Evolutionary conservation across 306 rosid genomes (phyloP).

Genomic region (Lathyrus aphaca): DNA sequence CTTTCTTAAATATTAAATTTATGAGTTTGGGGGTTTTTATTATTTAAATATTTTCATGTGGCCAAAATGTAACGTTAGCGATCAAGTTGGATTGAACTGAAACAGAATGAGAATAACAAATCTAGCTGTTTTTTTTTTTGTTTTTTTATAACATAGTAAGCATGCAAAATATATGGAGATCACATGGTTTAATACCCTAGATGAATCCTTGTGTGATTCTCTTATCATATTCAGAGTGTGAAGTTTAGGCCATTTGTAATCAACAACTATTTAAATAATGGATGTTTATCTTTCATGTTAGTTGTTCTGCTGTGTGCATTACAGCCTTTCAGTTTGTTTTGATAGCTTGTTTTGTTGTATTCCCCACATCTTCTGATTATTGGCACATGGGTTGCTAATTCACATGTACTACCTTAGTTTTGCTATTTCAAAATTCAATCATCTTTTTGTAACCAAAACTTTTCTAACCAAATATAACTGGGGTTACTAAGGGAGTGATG

Average conservation of each 20-base stretch:
- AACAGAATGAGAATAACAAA: neutral
- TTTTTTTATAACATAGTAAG: neutral
- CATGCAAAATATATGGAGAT: conserved; percentile 22
- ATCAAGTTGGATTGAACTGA: too few species aligned
- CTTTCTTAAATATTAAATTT: neutral
- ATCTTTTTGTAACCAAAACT: neutral
- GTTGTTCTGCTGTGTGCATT: conserved; percentile 19
- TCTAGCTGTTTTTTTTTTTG: neutral
- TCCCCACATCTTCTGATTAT: conserved; percentile 33
- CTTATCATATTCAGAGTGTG: conserved; percentile 3
- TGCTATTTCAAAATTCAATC: conserved; percentile 18
- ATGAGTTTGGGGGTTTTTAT: neutral
- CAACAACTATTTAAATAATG: too few species aligned
- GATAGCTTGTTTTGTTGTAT: conserved; percentile 27
- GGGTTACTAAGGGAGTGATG: too few species aligned
- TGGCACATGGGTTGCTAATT: conserved; percentile 44
- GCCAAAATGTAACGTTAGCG: neutral
- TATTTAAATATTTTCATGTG: conserved; percentile 1
- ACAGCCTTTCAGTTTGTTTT: conserved; percentile 28
- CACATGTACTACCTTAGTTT: conserved; percentile 26
- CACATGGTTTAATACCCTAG: conserved; percentile 7
- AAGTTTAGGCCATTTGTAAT: too few species aligned
- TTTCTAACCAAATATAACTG: too few species aligned
- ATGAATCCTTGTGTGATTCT: neutral
- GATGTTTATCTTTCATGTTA: conserved; percentile 7